Conservation (phyloP, 2,329 filamentous ascomycete genomes). For the Huntiella bhutanensis region DNA sequence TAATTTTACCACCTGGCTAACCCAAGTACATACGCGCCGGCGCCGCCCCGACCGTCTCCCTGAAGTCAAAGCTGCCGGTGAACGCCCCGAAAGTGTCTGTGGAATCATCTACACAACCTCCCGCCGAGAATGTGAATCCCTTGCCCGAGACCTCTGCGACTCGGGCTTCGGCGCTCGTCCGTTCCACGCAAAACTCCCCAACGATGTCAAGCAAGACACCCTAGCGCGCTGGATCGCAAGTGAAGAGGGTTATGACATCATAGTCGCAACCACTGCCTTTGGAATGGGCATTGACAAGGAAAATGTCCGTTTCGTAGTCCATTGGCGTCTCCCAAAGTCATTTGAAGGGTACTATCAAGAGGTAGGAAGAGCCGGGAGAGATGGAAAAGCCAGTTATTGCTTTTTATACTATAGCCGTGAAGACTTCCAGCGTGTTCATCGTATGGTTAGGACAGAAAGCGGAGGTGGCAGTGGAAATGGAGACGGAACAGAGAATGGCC, state of each 20-base stretch:
- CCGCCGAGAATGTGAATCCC: slow-evolving; percentile 52
- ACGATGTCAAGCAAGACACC: slow-evolving; percentile 51
- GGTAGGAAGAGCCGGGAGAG: slow-evolving; percentile 74
- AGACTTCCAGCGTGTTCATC: slow-evolving; percentile 57
- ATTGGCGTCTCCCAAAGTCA: slow-evolving; percentile 84
- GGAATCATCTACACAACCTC: slow-evolving; percentile 69
- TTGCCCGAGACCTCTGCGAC: slow-evolving; percentile 44
- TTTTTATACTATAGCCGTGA: slow-evolving; percentile 83
- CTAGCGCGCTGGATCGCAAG: slow-evolving; percentile 55
- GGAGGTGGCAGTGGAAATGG: neutral
- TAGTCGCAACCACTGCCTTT: slow-evolving; percentile 89
- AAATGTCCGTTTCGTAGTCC: slow-evolving; percentile 81
- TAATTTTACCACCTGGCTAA: slow-evolving; percentile 62
- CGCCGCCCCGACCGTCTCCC: slow-evolving; percentile 35
- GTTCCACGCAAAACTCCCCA: slow-evolving; percentile 51
- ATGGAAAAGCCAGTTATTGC: slow-evolving; percentile 71
- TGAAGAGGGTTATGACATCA: slow-evolving; percentile 63
- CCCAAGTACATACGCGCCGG: slow-evolving; percentile 51
- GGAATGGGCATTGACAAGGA: slow-evolving; percentile 97
- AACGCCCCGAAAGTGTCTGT: slow-evolving; percentile 44
- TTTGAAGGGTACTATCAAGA: slow-evolving; percentile 97
- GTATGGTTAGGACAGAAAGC: slow-evolving; percentile 23
- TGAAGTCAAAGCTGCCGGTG: slow-evolving; percentile 33
- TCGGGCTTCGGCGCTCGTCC: slow-evolving; percentile 56
- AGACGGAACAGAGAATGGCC: neutral